A percentile compares a stretch with the other conserved stretches of the same genome.
phyloP scores from a whole-genome alignment of 2,329 filamentous ascomycete species.

The Aureobasidium melanogenum region DNA sequence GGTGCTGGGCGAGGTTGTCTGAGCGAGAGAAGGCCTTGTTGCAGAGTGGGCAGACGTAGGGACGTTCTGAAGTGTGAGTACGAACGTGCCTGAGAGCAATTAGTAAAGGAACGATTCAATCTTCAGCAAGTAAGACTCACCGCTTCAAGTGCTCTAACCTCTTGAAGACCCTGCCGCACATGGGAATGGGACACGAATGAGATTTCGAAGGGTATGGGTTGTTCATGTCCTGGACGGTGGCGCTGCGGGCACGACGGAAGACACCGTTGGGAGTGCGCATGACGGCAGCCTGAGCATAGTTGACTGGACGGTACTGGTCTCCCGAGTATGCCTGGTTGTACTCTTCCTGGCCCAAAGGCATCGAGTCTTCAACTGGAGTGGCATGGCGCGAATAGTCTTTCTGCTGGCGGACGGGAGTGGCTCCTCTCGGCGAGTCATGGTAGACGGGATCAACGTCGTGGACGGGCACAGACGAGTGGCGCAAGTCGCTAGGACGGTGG shows the following conservation, averaged over 20 bases:
- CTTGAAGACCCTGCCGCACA: conserved; percentile 96
- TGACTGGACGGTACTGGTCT: conserved; percentile 31
- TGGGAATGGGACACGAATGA: conserved; percentile 97
- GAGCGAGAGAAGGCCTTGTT: conserved; percentile 98
- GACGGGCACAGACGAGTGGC: conserved; percentile 81
- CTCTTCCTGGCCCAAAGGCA: conserved; percentile 36
- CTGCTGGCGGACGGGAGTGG: conserved; percentile 60
- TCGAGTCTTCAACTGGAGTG: conserved; percentile 72
- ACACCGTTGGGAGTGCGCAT: conserved; percentile 60
- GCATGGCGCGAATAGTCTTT: conserved; percentile 79
- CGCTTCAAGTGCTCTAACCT: conserved; percentile 97
- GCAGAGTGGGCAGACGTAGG: conserved; percentile 95
- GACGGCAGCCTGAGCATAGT: conserved; percentile 48
- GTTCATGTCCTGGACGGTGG: conserved; percentile 91
- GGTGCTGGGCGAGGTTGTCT: conserved; percentile 95
- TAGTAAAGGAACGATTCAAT: conserved; percentile 27
- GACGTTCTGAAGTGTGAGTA: conserved; percentile 98
- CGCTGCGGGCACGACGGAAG: conserved; percentile 82
- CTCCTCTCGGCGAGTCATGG: conserved; percentile 68
- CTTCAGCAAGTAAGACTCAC: conserved; percentile 53
- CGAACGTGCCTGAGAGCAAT: conserved; percentile 73
- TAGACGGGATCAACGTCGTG: conserved; percentile 66
- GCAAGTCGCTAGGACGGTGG: conserved; percentile 80
- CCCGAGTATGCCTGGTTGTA: conserved; percentile 31
- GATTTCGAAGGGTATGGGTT: conserved; percentile 89